These are phyloP conservation scores for Kodamaea sp. DNA, from an alignment of 1,139 yeast species.

Conservation along the genomic window DNA sequence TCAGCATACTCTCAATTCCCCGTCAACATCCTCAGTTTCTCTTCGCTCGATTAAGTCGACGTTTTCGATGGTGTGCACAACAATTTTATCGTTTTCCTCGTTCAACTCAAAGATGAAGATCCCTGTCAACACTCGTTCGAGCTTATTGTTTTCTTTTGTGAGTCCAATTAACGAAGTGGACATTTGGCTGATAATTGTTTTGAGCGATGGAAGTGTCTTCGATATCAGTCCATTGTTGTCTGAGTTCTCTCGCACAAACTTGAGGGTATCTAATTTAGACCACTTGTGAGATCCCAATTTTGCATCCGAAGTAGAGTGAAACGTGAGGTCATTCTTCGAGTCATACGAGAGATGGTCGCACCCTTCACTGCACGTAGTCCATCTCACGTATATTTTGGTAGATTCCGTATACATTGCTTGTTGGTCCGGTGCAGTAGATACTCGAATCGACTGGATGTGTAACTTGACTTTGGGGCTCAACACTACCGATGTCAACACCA, in stretches of 20 bases:
- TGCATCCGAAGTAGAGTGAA: slow-evolving; percentile 39
- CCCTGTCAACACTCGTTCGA: slow-evolving; percentile 62
- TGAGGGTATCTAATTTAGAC: slow-evolving; percentile 36
- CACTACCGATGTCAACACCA: slow-evolving; percentile 54
- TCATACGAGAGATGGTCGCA: slow-evolving; percentile 43
- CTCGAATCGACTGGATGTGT: slow-evolving; percentile 50
- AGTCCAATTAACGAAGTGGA: slow-evolving; percentile 35
- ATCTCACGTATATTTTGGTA: slow-evolving; percentile 57
- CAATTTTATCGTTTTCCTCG: slow-evolving; percentile 54
- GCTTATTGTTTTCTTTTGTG: slow-evolving; percentile 30
- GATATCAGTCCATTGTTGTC: slow-evolving; percentile 6
- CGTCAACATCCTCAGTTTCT: slow-evolving; percentile 32
- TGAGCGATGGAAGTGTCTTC: slow-evolving; percentile 21
- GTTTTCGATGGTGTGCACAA: slow-evolving; percentile 77
- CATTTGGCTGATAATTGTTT: slow-evolving; percentile 27
- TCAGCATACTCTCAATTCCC: slow-evolving; percentile 33
- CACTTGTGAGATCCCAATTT: slow-evolving; percentile 41
- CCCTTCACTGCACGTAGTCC: slow-evolving; percentile 62
- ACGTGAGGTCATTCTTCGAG: slow-evolving; percentile 13
- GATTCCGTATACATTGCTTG: slow-evolving; percentile 41
- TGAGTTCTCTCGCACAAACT: slow-evolving; percentile 16
- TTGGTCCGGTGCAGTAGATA: slow-evolving; percentile 19
- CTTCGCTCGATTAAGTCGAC: slow-evolving; percentile 61
- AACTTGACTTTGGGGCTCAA: slow-evolving; percentile 50
- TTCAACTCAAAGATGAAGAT: slow-evolving; percentile 75